A percentile compares a stretch with the other conserved stretches of the same genome.
phyloP scores from a whole-genome alignment of 306 rosid species.

The Cotoneaster glaucophyllus region DNA sequence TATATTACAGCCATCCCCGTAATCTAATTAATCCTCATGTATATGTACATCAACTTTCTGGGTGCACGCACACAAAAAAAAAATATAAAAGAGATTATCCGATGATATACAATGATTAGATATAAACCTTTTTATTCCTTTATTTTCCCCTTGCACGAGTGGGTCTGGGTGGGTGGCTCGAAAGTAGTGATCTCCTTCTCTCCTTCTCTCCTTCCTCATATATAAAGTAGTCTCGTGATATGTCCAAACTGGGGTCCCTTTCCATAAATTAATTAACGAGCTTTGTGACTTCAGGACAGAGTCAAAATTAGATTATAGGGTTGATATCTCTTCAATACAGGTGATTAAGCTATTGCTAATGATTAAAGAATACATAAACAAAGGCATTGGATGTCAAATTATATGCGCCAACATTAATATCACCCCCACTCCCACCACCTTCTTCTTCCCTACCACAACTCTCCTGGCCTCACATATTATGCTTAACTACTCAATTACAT shows the following conservation, averaged over 20 bases:
- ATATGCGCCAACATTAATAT: constrained; percentile 38
- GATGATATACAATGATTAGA: constrained; percentile 13
- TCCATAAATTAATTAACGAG: background rate
- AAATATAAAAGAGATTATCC: constrained; percentile 17
- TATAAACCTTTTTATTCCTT: constrained; percentile 15
- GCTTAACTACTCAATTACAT: background rate
- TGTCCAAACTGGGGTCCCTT: constrained; percentile 2
- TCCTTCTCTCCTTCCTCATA: background rate
- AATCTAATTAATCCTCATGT: too few species aligned
- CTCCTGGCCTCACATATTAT: constrained; percentile 11
- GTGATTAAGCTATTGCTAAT: background rate
- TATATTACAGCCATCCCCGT: too few species aligned
- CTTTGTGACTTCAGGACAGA: background rate
- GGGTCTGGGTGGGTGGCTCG: constrained; percentile 29
- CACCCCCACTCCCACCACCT: constrained; percentile 37
- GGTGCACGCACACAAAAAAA: background rate
- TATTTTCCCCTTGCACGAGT: constrained; percentile 16
- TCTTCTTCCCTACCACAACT: constrained; percentile 27
- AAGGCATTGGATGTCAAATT: constrained; percentile 23
- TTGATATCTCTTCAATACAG: background rate
- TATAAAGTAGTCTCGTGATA: background rate
- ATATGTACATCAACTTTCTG: too few species aligned
- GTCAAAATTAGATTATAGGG: constrained; percentile 4
- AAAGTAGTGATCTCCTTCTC: background rate
- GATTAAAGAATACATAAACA: background rate